Evolutionary conservation across 1,284 basidiomycete genomes (phyloP).

Genomic region (Caloboletus inedulis): DNA sequence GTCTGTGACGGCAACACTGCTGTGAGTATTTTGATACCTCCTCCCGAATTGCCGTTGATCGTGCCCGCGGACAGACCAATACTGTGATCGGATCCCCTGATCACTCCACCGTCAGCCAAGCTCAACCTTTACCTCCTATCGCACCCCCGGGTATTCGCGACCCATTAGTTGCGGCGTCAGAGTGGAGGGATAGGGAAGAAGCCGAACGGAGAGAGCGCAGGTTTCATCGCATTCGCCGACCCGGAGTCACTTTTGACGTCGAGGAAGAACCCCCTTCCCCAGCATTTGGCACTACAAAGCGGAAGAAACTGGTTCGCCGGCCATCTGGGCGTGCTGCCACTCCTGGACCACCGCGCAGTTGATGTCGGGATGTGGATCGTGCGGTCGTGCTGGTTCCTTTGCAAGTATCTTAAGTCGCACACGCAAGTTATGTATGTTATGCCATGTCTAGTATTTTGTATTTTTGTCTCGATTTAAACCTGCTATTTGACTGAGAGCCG

Average conservation of each 20-base stretch:
- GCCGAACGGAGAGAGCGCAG: slow-evolving; percentile 39
- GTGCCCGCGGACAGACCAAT: slow-evolving; percentile 45
- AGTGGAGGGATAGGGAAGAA: slow-evolving; percentile 60
- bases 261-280: slow-evolving; percentile 47
- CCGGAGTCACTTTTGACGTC: slow-evolving; percentile 69
- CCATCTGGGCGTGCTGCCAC: slow-evolving; percentile 28
- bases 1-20: slow-evolving; percentile 68
- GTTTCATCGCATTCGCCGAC: slow-evolving; percentile 49
- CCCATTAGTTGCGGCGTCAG: slow-evolving; percentile 55
- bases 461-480: slow-evolving; percentile 10
- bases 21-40: slow-evolving; percentile 41
- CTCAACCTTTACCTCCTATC: slow-evolving; percentile 45
- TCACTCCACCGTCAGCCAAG: slow-evolving; percentile 60
- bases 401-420: slow-evolving; percentile 26
- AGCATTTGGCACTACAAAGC: slow-evolving; percentile 22
- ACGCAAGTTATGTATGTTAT: slow-evolving; percentile 31
- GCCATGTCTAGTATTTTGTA: slow-evolving; percentile 30
- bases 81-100: slow-evolving; percentile 72
- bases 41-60: slow-evolving; percentile 13
- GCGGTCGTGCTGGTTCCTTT: slow-evolving; percentile 5
- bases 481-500: slow-evolving; percentile 20
- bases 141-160: slow-evolving; percentile 60
- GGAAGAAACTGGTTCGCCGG: slow-evolving; percentile 32
- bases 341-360: slow-evolving; percentile 24
- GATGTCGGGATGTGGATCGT: slow-evolving; percentile 4